Percentiles rank a stretch among this genome's conserved stretches.
Evolutionary conservation across 306 rosid species (phyloP).

Genomic region (Trifolium subterraneum): DNA sequence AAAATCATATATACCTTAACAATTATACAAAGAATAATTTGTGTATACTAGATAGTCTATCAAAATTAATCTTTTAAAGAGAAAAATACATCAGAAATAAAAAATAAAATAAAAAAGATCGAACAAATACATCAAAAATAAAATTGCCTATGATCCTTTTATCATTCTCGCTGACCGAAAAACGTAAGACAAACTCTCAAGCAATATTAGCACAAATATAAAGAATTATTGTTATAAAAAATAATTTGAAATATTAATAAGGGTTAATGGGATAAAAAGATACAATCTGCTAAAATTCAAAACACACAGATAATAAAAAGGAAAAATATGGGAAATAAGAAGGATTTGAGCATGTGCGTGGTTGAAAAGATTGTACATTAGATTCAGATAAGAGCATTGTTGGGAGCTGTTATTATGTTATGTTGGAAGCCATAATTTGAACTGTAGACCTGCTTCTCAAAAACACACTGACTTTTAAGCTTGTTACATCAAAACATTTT

Average conservation of each 20-base stretch:
- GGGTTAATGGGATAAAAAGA: not conserved
- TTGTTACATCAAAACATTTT: too few species aligned
- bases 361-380: not conserved
- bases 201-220: conserved; percentile 9
- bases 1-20: not conserved
- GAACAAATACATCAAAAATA: not conserved
- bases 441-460: not conserved
- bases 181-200: conserved; percentile 7
- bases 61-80: conserved; percentile 8
- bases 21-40: not conserved
- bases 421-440: not conserved
- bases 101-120: too few species aligned
- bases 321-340: not conserved
- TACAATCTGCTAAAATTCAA: not conserved
- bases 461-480: too few species aligned
- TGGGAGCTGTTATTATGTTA: conserved; percentile 2
- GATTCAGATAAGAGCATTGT: not conserved
- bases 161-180: conserved; percentile 15
- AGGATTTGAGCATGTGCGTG: not conserved
- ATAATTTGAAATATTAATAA: not conserved
- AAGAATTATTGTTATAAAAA: conserved; percentile 8
- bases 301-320: not conserved
- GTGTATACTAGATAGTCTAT: not conserved
- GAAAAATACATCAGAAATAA: not conserved
- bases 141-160: conserved; percentile 24